Evolutionary conservation across 306 rosid species (phyloP).

Genomic region (Macrotyloma uniflorum): DNA sequence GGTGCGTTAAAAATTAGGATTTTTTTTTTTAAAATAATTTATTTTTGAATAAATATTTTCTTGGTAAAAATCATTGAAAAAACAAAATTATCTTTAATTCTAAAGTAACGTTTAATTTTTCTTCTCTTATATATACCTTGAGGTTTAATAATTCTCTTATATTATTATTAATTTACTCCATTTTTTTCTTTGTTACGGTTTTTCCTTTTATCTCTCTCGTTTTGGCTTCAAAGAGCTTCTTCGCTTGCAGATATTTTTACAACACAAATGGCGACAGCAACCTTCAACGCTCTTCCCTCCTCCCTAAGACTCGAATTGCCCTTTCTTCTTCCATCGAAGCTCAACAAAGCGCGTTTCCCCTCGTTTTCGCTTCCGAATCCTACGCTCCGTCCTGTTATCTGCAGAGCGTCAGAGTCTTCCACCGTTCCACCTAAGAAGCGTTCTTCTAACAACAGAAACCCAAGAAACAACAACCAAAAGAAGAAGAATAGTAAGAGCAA

Average conservation of each 20-base stretch:
- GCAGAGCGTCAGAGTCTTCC: conserved; percentile 20
- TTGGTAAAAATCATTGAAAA: no score
- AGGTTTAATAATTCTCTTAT: no score
- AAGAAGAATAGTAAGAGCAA: neutral
- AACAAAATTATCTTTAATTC: no score
- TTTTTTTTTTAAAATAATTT: no score
- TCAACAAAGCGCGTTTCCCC: conserved; percentile 2
- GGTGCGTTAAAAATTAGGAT: no score
- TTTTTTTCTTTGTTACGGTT: no score
- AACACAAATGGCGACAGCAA: conserved; percentile 31
- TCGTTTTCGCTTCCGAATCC: conserved; percentile 17
- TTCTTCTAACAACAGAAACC: conserved; percentile 14
- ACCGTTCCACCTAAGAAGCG: conserved; percentile 31
- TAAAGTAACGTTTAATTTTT: no score
- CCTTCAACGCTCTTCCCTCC: conserved; percentile 26
- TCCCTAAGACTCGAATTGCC: neutral
- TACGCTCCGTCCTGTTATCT: neutral
- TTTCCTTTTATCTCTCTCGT: no score
- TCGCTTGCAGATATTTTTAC: neutral
- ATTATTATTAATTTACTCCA: no score
- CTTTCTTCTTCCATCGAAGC: neutral
- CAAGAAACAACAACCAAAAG: neutral
- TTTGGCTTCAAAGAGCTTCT: no score
- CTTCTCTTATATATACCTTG: no score
- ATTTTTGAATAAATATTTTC: no score